Conservation (phyloP, 2,329 filamentous ascomycete species). For the Sarocladium kiliense region DNA sequence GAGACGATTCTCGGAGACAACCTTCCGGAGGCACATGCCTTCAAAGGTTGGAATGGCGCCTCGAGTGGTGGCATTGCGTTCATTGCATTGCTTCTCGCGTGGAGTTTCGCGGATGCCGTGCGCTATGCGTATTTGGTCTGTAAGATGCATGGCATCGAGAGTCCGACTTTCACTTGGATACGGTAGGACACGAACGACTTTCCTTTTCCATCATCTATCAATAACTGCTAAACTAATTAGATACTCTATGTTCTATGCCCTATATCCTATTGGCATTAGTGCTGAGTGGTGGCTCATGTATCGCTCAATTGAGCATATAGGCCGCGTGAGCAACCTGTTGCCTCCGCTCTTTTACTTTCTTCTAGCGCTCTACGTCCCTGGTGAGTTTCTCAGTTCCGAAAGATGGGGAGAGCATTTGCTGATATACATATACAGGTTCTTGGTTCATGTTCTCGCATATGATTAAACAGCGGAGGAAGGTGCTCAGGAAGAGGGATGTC, state of each 20-base stretch:
- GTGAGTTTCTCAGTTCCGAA: background rate
- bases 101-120: background rate
- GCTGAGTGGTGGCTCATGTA: constrained; percentile 6
- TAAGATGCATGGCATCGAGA: background rate
- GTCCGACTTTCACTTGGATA: background rate
- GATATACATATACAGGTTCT: background rate
- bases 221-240: background rate
- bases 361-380: background rate
- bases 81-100: background rate
- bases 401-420: background rate
- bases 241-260: constrained; percentile 1
- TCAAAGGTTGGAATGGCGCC: background rate
- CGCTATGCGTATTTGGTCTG: constrained; percentile 1
- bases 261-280: constrained; percentile 2
- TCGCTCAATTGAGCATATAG: background rate
- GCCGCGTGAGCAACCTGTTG: background rate
- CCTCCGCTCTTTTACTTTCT: background rate
- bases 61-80: background rate
- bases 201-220: too few species aligned
- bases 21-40: background rate
- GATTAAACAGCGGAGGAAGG: constrained; percentile 1
- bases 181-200: too few species aligned
- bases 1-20: background rate
- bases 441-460: too few species aligned
- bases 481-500: too few species aligned